Conservation (phyloP, 345 rosid genomes). For the Triadica sebifera region DNA sequence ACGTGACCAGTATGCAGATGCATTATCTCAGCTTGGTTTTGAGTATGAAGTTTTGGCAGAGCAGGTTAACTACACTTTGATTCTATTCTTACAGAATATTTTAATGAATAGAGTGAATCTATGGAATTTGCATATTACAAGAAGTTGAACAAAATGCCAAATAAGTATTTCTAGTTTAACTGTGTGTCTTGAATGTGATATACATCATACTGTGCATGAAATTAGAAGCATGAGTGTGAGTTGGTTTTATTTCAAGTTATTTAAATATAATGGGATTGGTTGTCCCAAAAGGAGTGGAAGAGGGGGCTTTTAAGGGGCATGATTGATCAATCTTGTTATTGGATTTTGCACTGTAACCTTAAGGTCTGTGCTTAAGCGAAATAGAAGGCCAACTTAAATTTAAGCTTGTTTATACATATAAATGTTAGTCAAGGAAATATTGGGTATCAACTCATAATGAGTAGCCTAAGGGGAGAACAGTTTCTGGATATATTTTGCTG, state of each 20-base stretch:
- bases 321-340: neutral
- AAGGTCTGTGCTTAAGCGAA: neutral
- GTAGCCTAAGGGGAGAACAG: neutral
- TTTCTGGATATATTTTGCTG: too few species aligned
- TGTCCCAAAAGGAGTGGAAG: neutral
- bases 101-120: neutral
- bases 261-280: neutral
- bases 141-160: neutral
- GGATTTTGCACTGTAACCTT: neutral
- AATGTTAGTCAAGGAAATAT: neutral
- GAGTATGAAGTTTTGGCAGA: constrained; percentile 52
- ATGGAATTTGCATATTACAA: neutral
- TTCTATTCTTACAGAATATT: neutral
- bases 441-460: neutral
- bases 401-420: neutral
- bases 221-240: neutral
- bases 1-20: constrained; percentile 42
- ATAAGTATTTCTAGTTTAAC: neutral
- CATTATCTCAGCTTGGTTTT: constrained; percentile 50
- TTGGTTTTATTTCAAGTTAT: neutral
- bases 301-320: neutral
- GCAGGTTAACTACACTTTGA: constrained; percentile 33
- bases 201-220: neutral
- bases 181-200: neutral
- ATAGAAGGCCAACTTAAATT: neutral